Percentiles rank a stretch among this genome's conserved stretches.
These are phyloP conservation scores for Phialophora expanda DNA, from an alignment of 2,329 filamentous ascomycete species.

Conservation along the genomic window DNA sequence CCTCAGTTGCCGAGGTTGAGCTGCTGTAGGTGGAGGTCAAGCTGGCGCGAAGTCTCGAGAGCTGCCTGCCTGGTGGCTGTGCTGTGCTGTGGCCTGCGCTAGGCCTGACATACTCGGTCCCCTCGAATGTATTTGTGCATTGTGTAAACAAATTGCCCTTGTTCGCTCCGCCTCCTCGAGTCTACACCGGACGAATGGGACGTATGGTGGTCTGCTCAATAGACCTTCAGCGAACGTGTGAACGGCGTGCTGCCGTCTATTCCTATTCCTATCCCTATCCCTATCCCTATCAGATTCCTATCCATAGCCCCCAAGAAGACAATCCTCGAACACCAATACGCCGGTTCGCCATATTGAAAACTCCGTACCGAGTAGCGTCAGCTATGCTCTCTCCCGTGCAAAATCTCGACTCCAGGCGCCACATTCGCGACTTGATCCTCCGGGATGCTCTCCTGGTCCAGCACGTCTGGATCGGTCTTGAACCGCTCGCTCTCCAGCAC, in stretches of 20 bases:
- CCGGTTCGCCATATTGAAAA: background rate
- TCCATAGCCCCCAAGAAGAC: background rate
- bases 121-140: too few species aligned
- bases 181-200: too few species aligned
- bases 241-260: background rate
- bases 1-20: too few species aligned
- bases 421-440: constrained; percentile 32
- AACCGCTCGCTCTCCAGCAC: constrained; percentile 30
- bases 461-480: constrained; percentile 24
- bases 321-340: background rate
- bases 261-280: background rate
- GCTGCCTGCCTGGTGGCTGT: too few species aligned
- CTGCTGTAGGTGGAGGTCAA: too few species aligned
- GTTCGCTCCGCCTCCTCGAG: too few species aligned
- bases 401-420: constrained; percentile 2
- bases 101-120: too few species aligned
- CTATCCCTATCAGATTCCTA: too few species aligned
- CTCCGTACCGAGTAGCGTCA: background rate
- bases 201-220: background rate
- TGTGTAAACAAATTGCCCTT: too few species aligned
- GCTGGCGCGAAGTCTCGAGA: too few species aligned
- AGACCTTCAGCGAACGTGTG: background rate
- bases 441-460: constrained; percentile 28
- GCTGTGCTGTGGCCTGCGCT: too few species aligned
- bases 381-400: background rate